These are phyloP conservation scores for Discostella pseudostelligera DNA, from an alignment of 108 stramenopile species.

Conservation along the genomic window DNA sequence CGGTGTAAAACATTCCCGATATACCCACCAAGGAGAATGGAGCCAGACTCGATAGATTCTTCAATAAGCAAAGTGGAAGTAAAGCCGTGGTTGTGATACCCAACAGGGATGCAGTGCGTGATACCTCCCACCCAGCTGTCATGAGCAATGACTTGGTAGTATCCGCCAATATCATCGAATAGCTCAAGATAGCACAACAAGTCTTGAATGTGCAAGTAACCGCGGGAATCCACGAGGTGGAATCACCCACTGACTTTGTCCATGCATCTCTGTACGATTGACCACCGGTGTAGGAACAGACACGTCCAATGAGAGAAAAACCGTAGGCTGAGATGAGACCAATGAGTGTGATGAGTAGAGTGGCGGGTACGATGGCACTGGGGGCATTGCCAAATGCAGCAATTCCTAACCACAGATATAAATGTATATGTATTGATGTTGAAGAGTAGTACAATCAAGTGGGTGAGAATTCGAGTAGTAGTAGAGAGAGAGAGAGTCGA, in stretches of 20 bases:
- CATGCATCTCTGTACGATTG: slow-evolving; percentile 84
- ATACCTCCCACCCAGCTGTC: slow-evolving; percentile 40
- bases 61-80: slow-evolving; percentile 88
- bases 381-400: slow-evolving; percentile 91
- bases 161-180: slow-evolving; percentile 90
- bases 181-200: slow-evolving; percentile 70
- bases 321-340: slow-evolving; percentile 82
- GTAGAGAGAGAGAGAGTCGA: neutral
- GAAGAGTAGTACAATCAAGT: neutral
- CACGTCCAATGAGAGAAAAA: slow-evolving; percentile 82
- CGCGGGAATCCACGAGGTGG: slow-evolving; percentile 78
- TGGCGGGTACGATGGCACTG: slow-evolving; percentile 75
- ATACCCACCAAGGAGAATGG: slow-evolving; percentile 88
- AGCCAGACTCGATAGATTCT: slow-evolving; percentile 71
- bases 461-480: too few species aligned
- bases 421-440: neutral
- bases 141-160: slow-evolving; percentile 57
- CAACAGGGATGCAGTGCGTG: slow-evolving; percentile 49
- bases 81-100: slow-evolving; percentile 65
- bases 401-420: slow-evolving; percentile 70
- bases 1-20: slow-evolving; percentile 83
- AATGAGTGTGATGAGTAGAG: slow-evolving; percentile 61
- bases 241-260: slow-evolving; percentile 55
- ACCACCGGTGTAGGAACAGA: slow-evolving; percentile 67
- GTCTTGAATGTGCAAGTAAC: slow-evolving; percentile 79